A percentile compares a stretch with the other conserved stretches of the same genome.
Evolutionary conservation across 163 green algal genomes (phyloP).

Genomic region (Chlamydomonas reinhardtii): DNA sequence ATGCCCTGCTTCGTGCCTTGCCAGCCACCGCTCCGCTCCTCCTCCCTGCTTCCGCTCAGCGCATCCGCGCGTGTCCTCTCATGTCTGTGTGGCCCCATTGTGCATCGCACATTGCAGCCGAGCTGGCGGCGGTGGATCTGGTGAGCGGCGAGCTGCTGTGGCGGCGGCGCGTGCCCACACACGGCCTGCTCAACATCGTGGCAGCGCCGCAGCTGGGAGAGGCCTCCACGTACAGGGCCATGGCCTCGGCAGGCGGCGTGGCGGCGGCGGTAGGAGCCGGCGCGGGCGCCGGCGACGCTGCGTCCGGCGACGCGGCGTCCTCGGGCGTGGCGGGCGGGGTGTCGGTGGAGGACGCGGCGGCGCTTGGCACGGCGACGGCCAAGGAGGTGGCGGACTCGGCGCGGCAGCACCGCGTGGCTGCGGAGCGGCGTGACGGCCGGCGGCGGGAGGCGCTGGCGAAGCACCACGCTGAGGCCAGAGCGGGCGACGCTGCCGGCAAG

Average conservation of each 20-base stretch:
- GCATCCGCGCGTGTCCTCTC: too few species aligned
- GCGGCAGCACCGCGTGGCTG: too few species aligned
- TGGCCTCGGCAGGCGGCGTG: constrained; percentile 3
- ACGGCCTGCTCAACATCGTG: constrained; percentile 81
- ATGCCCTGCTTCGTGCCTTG: too few species aligned
- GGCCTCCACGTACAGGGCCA: constrained; percentile 65
- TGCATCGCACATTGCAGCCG: constrained; percentile 47
- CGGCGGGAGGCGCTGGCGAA: background rate
- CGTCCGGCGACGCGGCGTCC: too few species aligned
- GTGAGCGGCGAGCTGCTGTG: constrained; percentile 62
- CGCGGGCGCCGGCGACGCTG: background rate
- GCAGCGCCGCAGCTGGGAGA: constrained; percentile 74
- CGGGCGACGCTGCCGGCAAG: background rate
- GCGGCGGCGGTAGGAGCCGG: background rate
- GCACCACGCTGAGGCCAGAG: background rate
- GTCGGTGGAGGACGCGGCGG: background rate
- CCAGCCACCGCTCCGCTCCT: too few species aligned
- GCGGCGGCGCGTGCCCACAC: constrained; percentile 68
- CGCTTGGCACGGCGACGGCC: background rate
- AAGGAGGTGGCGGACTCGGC: too few species aligned
- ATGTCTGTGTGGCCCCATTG: too few species aligned
- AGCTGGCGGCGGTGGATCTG: constrained; percentile 79
- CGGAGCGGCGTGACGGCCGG: too few species aligned
- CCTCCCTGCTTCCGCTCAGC: too few species aligned
- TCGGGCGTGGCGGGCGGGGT: background rate